phyloP scores from a whole-genome alignment of 352 stramenopile species.

The Pythium plurisporium region DNA sequence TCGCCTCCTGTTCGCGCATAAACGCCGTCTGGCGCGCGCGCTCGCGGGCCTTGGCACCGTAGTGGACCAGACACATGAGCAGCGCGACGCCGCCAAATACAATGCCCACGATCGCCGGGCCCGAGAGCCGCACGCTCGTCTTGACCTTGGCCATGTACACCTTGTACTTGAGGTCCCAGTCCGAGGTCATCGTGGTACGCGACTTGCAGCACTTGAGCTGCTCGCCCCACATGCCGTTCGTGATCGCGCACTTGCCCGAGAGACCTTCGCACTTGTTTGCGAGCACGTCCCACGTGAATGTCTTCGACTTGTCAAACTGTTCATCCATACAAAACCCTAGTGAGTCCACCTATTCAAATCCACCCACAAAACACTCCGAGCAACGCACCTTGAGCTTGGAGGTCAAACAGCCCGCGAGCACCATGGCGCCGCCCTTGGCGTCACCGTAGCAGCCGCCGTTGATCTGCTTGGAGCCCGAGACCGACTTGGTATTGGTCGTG shows the following conservation, averaged over 20 bases:
- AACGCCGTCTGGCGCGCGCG: constrained; percentile 76
- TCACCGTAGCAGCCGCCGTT: constrained; percentile 83
- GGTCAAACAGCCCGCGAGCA: constrained; percentile 80
- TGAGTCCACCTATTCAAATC: too few relatives aligned
- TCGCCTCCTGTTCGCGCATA: constrained; percentile 85
- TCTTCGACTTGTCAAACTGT: constrained; percentile 74
- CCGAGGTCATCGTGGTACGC: constrained; percentile 38
- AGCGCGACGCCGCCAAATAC: constrained; percentile 81
- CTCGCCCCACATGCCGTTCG: constrained; percentile 80
- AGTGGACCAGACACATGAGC: constrained; percentile 79
- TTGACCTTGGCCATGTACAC: constrained; percentile 53
- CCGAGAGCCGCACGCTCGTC: constrained; percentile 54
- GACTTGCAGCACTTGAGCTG: constrained; percentile 80
- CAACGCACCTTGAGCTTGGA: constrained; percentile 47
- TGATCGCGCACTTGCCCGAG: constrained; percentile 74
- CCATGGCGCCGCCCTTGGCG: constrained; percentile 44
- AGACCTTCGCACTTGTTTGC: constrained; percentile 76
- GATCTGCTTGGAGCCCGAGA: constrained; percentile 80
- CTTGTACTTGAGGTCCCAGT: constrained; percentile 74
- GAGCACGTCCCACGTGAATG: constrained; percentile 80
- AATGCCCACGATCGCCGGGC: constrained; percentile 68
- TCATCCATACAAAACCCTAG: too few relatives aligned
- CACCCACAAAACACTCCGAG: too few relatives aligned
- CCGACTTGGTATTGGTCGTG: constrained; percentile 59
- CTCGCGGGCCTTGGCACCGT: constrained; percentile 76